These are phyloP conservation scores for Aphanocladium album DNA, from an alignment of 2,329 filamentous ascomycete species.

Conservation along the genomic window DNA sequence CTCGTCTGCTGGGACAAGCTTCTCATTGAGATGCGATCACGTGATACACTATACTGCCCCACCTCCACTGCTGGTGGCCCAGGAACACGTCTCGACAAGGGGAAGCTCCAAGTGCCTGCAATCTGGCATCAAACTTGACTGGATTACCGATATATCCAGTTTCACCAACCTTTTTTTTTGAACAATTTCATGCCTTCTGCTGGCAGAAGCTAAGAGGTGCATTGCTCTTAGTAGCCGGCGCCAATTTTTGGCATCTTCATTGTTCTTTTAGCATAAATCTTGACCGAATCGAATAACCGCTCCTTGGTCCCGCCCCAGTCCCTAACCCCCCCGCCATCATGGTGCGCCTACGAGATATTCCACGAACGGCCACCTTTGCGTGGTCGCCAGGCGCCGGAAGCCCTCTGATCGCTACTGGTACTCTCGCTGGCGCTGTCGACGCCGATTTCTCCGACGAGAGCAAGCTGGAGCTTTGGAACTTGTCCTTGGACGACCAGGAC, in stretches of 20 bases:
- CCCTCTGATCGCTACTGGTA: constrained; percentile 87
- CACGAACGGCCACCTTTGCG: constrained; percentile 92
- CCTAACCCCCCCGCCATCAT: constrained; percentile 48
- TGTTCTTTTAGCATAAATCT: constrained; percentile 14
- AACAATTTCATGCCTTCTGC: constrained; percentile 22
- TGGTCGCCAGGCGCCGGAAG: constrained; percentile 81
- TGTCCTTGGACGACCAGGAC: constrained; percentile 71
- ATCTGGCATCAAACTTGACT: constrained; percentile 40
- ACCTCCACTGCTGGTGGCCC: neutral
- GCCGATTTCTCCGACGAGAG: constrained; percentile 97
- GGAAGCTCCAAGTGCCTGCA: constrained; percentile 34
- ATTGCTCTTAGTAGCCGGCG: constrained; percentile 18
- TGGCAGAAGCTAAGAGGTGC: constrained; percentile 26
- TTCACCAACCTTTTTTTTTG: constrained; percentile 15
- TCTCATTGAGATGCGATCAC: constrained; percentile 19
- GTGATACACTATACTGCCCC: constrained; percentile 18
- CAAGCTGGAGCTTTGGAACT: constrained; percentile 92
- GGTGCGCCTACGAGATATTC: constrained; percentile 95
- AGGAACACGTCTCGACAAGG: constrained; percentile 13
- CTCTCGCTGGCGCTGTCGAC: constrained; percentile 89
- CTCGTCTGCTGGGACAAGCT: neutral
- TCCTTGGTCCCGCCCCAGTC: constrained; percentile 20
- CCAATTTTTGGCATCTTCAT: constrained; percentile 18
- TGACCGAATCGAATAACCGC: constrained; percentile 15
- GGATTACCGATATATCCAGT: constrained; percentile 6